These are phyloP conservation scores for Ogataea paradorogensis DNA, from an alignment of 805 yeast species.

Conservation along the genomic window DNA sequence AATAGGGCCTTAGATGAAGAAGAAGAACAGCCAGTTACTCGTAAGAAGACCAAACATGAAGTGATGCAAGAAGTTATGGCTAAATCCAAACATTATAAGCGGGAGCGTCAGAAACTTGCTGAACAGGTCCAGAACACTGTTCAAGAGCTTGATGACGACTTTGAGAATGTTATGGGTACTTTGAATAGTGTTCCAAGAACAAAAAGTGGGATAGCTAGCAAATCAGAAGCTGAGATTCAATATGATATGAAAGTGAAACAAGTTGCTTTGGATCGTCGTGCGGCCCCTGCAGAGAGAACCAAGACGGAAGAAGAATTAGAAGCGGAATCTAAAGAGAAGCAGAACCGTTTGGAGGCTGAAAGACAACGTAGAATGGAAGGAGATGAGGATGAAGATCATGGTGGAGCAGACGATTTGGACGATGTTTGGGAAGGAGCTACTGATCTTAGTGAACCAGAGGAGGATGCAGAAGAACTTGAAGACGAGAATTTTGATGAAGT, in stretches of 20 bases:
- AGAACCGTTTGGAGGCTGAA: conserved; percentile 62
- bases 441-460: conserved; percentile 37
- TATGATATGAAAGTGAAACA: conserved; percentile 69
- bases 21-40: conserved; percentile 36
- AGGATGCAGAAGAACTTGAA: conserved; percentile 23
- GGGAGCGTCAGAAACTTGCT: conserved; percentile 68
- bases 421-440: conserved; percentile 66
- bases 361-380: conserved; percentile 76
- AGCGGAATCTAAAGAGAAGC: conserved; percentile 57
- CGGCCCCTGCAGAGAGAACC: conserved; percentile 79
- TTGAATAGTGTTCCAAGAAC: conserved; percentile 29
- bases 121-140: conserved; percentile 58
- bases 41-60: conserved; percentile 75
- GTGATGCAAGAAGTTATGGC: conserved; percentile 85
- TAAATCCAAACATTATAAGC: conserved; percentile 73
- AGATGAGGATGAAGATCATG: conserved; percentile 38
- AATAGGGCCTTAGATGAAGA: conserved; percentile 34
- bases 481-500: conserved; percentile 6
- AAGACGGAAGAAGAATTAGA: conserved; percentile 71
- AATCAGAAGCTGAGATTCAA: conserved; percentile 42
- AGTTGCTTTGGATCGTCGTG: conserved; percentile 66
- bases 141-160: conserved; percentile 67
- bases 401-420: conserved; percentile 62
- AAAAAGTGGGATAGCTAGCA: conserved; percentile 31
- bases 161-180: conserved; percentile 59